Conservation (phyloP, 75 land plant species). For the Cunninghamia lanceolata region DNA sequence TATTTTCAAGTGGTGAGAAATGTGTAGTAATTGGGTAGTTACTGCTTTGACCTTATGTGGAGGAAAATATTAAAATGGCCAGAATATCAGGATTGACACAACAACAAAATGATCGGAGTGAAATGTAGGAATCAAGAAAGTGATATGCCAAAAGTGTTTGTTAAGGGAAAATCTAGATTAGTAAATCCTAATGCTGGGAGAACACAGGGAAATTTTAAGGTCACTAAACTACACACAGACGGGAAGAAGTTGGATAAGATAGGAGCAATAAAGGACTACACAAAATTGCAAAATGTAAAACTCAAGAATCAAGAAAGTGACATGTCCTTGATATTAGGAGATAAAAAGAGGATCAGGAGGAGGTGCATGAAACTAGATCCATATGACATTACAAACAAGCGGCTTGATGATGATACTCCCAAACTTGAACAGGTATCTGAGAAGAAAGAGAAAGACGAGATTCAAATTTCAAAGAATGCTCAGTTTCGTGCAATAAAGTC, state of each 20-base stretch:
- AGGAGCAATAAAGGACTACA: not conserved
- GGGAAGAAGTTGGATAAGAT: not conserved
- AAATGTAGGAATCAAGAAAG: not conserved
- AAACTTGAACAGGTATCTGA: conserved; percentile 16
- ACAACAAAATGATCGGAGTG: not conserved
- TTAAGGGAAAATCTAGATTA: not conserved
- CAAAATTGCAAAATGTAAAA: not conserved
- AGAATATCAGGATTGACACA: conserved; percentile 2
- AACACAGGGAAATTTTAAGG: not conserved
- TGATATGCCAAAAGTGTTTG: not conserved
- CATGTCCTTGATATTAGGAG: not conserved
- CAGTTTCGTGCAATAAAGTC: conserved; percentile 87
- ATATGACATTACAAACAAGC: conserved; percentile 66
- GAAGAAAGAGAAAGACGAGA: conserved; percentile 16
- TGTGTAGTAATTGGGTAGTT: not conserved
- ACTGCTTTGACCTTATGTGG: not conserved
- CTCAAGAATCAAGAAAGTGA: not conserved
- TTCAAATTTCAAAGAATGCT: conserved; percentile 54
- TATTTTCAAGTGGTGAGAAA: not conserved
- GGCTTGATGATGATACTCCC: conserved; percentile 45
- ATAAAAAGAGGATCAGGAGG: conserved; percentile 28
- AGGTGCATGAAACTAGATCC: conserved; percentile 50
- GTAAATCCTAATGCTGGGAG: not conserved
- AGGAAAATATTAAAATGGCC: not conserved
- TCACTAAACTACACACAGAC: not conserved